Conservation (phyloP, 768 basidiomycete species). For the Cyathus striatus region DNA sequence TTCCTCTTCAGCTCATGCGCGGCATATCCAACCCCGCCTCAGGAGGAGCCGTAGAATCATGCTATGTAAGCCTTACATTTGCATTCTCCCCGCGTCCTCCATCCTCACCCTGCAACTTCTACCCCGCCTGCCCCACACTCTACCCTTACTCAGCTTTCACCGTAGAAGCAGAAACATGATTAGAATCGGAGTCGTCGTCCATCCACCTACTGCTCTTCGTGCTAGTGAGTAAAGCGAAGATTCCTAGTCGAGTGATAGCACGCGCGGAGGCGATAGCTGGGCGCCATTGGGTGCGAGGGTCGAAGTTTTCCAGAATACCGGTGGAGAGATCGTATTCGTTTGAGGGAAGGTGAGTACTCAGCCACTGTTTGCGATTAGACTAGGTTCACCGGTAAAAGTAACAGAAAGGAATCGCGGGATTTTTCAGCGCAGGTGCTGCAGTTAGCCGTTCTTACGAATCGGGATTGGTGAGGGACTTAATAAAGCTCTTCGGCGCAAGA, state of each 20-base stretch:
- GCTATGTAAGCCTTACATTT: conserved; percentile 37
- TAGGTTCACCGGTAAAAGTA: neutral
- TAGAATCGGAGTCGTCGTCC: conserved; percentile 25
- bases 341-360: conserved; percentile 59
- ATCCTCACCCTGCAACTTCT: neutral
- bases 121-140: too few species aligned
- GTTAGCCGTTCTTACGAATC: conserved; percentile 71
- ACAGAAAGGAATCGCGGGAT: conserved; percentile 46
- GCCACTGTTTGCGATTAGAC: conserved; percentile 46
- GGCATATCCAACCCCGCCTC: conserved; percentile 11
- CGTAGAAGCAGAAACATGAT: conserved; percentile 8
- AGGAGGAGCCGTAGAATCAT: too few species aligned
- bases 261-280: conserved; percentile 55
- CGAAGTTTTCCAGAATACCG: conserved; percentile 80
- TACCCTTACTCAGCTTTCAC: neutral
- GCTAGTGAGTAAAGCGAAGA: conserved; percentile 13
- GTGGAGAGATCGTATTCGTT: conserved; percentile 68
- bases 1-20: too few species aligned
- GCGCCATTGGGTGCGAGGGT: conserved; percentile 70
- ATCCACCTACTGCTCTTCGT: conserved; percentile 31
- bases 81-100: conserved; percentile 24
- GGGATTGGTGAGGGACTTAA: conserved; percentile 62
- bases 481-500: conserved; percentile 75
- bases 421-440: conserved; percentile 61
- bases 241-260: conserved; percentile 34